Conservation (phyloP, 2,329 filamentous ascomycete species). For the Simplicillium sp. region DNA sequence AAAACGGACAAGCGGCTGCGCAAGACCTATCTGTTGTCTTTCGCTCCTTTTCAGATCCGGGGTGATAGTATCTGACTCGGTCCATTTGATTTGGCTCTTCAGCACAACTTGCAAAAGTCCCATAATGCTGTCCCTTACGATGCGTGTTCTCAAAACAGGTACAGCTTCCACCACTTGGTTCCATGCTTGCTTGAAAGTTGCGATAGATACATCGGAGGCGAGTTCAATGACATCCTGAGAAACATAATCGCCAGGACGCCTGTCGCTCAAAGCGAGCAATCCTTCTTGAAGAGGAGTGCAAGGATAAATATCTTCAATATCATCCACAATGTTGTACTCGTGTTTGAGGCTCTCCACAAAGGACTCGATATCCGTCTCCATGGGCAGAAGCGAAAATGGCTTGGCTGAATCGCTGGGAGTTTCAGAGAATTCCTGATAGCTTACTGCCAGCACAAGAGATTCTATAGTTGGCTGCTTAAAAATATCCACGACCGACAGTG, state of each 20-base stretch:
- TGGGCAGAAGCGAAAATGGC: too few relatives aligned
- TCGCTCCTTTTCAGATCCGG: neutral
- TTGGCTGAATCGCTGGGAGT: too few relatives aligned
- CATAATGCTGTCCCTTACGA: slow-evolving; percentile 4
- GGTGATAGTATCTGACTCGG: neutral
- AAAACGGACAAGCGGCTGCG: neutral
- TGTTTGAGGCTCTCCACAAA: too few relatives aligned
- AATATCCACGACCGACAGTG: too few relatives aligned
- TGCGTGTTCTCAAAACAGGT: slow-evolving; percentile 6
- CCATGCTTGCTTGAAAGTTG: slow-evolving; percentile 17
- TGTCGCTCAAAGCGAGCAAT: slow-evolving; percentile 20
- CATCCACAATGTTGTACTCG: too few relatives aligned
- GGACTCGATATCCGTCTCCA: too few relatives aligned
- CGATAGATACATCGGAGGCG: slow-evolving; percentile 8
- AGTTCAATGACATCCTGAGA: slow-evolving; percentile 15
- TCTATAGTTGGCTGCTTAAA: too few relatives aligned
- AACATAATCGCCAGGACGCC: slow-evolving; percentile 21
- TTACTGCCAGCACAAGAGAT: too few relatives aligned
- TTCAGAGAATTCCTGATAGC: too few relatives aligned
- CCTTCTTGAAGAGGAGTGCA: slow-evolving; percentile 13
- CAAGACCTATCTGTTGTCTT: neutral
- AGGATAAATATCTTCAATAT: slow-evolving; percentile 7
- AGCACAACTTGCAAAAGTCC: slow-evolving; percentile 5
- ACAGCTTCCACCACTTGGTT: slow-evolving; percentile 2
- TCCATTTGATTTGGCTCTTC: slow-evolving; percentile 2